phyloP scores from a whole-genome alignment of 2,329 filamentous ascomycete species.

The Zymoseptoria passerinii region DNA sequence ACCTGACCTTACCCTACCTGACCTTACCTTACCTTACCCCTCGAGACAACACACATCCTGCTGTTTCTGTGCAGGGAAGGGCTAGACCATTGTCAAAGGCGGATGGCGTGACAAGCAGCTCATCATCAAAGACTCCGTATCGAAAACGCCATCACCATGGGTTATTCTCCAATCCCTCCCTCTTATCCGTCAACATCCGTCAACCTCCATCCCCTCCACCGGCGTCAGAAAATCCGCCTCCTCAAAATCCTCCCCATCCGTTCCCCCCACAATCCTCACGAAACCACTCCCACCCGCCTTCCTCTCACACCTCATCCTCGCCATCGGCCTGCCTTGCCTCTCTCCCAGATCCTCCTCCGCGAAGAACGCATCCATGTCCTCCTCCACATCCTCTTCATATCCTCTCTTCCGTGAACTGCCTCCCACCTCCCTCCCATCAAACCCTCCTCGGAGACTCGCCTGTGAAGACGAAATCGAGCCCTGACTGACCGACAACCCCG shows the following conservation, averaged over 20 bases:
- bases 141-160: no score
- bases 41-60: no score
- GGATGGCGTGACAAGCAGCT: no score
- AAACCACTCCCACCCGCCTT: slow-evolving; percentile 25
- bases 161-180: background rate
- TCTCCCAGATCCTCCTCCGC: slow-evolving; percentile 18
- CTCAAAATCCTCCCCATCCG: slow-evolving; percentile 51
- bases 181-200: background rate
- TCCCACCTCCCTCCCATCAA: background rate
- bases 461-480: slow-evolving; percentile 33
- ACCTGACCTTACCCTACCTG: no score
- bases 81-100: no score
- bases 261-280: slow-evolving; percentile 29
- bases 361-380: slow-evolving; percentile 30
- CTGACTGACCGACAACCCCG: slow-evolving; percentile 27
- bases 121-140: no score
- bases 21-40: no score
- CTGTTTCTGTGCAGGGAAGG: no score
- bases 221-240: slow-evolving; percentile 54
- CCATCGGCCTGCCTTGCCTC: slow-evolving; percentile 13
- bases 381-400: slow-evolving; percentile 31
- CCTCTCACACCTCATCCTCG: slow-evolving; percentile 22
- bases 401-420: slow-evolving; percentile 23
- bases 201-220: slow-evolving; percentile 14
- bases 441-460: slow-evolving; percentile 27